Evolutionary conservation across 441 rosid genomes (phyloP).

Genomic region (Erodium moschatum): DNA sequence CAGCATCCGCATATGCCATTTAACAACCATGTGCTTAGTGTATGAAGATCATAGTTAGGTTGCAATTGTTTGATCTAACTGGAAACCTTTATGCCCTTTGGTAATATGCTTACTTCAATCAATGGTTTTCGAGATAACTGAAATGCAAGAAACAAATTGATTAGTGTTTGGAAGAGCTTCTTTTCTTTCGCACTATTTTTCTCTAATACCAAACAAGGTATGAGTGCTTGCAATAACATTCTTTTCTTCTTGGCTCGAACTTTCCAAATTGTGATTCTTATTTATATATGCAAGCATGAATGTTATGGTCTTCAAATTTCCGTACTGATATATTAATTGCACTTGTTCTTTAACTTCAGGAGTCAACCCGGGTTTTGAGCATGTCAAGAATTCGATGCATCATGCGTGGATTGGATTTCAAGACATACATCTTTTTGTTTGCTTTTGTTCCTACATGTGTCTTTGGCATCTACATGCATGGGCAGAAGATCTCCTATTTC

Average conservation of each 20-base stretch:
- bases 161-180: neutral
- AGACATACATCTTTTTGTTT: conserved; percentile 28
- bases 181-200: neutral
- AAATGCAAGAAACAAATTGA: neutral
- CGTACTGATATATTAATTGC: neutral
- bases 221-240: neutral
- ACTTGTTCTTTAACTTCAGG: neutral
- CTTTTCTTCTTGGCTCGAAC: neutral
- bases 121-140: neutral
- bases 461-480: conserved; percentile 64
- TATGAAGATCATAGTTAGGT: neutral
- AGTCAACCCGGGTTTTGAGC: conserved; percentile 5
- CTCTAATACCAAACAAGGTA: too few species aligned
- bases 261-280: neutral
- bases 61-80: neutral
- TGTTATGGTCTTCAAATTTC: neutral
- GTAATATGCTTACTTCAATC: neutral
- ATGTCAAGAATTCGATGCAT: conserved; percentile 5
- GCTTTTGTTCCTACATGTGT: conserved; percentile 59
- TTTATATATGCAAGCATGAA: neutral
- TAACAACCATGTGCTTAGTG: neutral
- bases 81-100: neutral
- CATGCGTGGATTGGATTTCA: conserved; percentile 6
- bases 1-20: neutral
- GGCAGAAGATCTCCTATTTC: conserved; percentile 81